Evolutionary conservation across 208 protist genomes (phyloP).

Genomic region (Leptomonas seymouri): DNA sequence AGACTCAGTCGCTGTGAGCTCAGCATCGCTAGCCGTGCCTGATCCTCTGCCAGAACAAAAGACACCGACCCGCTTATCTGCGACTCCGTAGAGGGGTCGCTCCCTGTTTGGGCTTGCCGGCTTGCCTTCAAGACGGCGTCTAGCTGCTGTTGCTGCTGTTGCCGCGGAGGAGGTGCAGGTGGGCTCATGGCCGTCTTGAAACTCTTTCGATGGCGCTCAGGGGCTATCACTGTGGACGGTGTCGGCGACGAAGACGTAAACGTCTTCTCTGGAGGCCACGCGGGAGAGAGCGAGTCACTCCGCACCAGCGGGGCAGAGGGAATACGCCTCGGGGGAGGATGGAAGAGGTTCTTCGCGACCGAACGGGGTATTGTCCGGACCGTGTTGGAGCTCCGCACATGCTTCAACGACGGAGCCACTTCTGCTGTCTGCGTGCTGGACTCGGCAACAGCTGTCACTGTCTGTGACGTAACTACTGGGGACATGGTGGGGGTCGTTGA

Average conservation of each 20-base stretch:
- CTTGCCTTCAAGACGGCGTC: neutral
- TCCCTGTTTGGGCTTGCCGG: neutral
- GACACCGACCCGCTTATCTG: neutral
- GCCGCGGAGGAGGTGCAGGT: neutral
- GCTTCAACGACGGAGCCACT: too few species aligned
- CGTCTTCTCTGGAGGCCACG: neutral
- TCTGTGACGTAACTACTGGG: too few species aligned
- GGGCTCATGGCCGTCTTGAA: neutral
- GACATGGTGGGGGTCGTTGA: too few species aligned
- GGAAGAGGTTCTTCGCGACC: too few species aligned
- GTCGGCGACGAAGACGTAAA: neutral
- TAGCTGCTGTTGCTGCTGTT: neutral
- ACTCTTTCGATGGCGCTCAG: neutral
- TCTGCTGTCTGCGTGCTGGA: too few species aligned
- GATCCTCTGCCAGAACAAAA: neutral
- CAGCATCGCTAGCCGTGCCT: slow-evolving; percentile 1
- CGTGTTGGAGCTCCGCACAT: too few species aligned
- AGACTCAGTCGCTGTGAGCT: slow-evolving; percentile 2
- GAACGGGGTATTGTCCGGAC: too few species aligned
- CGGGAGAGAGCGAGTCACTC: neutral
- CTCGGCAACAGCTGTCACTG: too few species aligned
- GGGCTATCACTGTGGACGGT: neutral
- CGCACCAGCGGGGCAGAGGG: neutral
- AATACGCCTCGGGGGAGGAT: too few species aligned
- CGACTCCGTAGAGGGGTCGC: neutral